Percentiles rank a stretch among this genome's conserved stretches.
These are phyloP conservation scores for Pinus albicaulis DNA, from an alignment of 75 land plant genomes.

Conservation along the genomic window DNA sequence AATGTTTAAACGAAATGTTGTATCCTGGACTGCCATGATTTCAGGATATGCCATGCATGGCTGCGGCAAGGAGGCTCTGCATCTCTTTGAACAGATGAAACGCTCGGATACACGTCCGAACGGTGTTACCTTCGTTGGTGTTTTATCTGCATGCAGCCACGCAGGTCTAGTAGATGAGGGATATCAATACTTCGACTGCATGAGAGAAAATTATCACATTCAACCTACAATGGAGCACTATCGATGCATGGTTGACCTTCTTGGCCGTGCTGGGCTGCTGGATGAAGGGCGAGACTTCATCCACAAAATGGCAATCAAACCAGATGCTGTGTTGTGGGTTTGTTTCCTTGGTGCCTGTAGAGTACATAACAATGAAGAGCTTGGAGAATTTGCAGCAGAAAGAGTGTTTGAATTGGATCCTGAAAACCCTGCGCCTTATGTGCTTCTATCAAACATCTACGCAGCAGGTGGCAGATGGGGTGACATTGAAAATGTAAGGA, in stretches of 20 bases:
- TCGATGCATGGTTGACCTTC: not conserved
- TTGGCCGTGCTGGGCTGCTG: not conserved
- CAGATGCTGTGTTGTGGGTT: slow-evolving; percentile 5
- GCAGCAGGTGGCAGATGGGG: slow-evolving; percentile 28
- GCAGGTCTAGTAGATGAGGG: too few species aligned
- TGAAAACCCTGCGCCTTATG: slow-evolving; percentile 37
- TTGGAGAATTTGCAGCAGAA: slow-evolving; percentile 25
- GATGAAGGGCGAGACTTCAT: not conserved
- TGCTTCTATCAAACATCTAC: slow-evolving; percentile 51
- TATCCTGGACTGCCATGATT: too few species aligned
- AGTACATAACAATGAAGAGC: not conserved
- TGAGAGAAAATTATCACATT: not conserved
- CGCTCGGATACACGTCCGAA: too few species aligned
- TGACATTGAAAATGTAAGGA: slow-evolving; percentile 34
- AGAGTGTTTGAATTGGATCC: slow-evolving; percentile 12
- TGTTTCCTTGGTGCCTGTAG: not conserved
- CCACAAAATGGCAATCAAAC: not conserved
- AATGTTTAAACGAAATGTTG: too few species aligned
- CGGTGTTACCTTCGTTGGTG: too few species aligned
- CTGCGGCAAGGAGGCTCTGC: not conserved
- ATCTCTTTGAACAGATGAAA: too few species aligned
- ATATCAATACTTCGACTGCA: too few species aligned
- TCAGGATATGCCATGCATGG: too few species aligned
- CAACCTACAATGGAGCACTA: not conserved
- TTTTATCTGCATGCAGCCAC: too few species aligned